Evolutionary conservation across 495 filamentous ascomycete species (phyloP).

Genomic region (Penicillium parvum): DNA sequence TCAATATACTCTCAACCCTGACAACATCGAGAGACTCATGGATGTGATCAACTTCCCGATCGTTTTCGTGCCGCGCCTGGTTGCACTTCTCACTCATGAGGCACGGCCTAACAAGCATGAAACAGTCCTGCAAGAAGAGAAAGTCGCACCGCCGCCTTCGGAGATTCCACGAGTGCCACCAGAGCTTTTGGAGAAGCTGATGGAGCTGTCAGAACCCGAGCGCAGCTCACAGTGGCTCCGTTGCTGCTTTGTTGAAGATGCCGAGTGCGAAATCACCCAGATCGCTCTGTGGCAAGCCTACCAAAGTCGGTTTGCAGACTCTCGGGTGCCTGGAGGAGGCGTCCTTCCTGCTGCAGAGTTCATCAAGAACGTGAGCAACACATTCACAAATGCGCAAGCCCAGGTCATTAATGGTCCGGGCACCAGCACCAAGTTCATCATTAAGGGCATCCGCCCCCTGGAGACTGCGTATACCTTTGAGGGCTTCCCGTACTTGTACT

Average conservation of each 20-base stretch:
- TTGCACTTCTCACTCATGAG: constrained; percentile 67
- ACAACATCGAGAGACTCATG: constrained; percentile 75
- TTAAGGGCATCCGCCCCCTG: constrained; percentile 84
- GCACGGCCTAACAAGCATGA: constrained; percentile 43
- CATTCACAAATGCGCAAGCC: constrained; percentile 69
- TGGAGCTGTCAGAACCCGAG: constrained; percentile 75
- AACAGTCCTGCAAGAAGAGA: constrained; percentile 43
- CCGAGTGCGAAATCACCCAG: constrained; percentile 83
- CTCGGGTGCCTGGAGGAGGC: constrained; percentile 44
- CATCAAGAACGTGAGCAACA: constrained; percentile 88
- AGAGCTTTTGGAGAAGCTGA: constrained; percentile 71
- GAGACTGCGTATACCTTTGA: constrained; percentile 66
- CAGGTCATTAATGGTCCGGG: constrained; percentile 65
- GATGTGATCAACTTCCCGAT: constrained; percentile 58
- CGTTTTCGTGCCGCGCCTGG: constrained; percentile 66
- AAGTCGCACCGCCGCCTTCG: constrained; percentile 44
- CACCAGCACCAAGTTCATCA: constrained; percentile 76
- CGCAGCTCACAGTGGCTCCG: constrained; percentile 77
- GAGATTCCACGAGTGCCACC: constrained; percentile 72
- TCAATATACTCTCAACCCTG: constrained; percentile 79
- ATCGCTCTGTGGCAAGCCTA: constrained; percentile 97
- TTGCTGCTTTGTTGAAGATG: constrained; percentile 73
- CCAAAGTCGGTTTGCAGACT: constrained; percentile 68
- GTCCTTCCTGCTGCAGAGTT: constrained; percentile 89
- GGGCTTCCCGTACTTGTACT: constrained; percentile 52